Percentiles rank a stretch among this genome's conserved stretches.
phyloP scores from a whole-genome alignment of 1,139 yeast genomes.

The Debaryomyces subglobosus region DNA sequence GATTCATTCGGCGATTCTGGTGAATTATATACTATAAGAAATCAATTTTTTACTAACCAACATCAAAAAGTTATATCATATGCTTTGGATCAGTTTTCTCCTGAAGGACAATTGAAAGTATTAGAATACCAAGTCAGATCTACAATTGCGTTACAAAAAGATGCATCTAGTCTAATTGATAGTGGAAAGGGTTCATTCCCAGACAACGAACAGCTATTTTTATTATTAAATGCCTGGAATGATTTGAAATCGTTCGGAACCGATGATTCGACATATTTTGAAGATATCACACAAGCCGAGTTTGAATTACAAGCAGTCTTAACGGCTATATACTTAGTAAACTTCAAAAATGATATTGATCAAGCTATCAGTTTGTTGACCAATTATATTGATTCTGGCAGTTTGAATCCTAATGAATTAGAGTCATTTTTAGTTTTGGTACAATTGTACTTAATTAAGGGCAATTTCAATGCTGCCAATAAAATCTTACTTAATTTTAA shows the following conservation, averaged over 20 bases:
- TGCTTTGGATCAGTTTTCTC: constrained; percentile 37
- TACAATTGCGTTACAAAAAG: constrained; percentile 40
- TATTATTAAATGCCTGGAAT: constrained; percentile 45
- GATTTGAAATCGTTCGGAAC: constrained; percentile 48
- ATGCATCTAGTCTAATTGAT: constrained; percentile 46
- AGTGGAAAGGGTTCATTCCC: constrained; percentile 39
- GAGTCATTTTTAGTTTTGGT: constrained; percentile 49
- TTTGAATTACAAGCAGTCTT: constrained; percentile 48
- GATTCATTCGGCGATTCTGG: constrained; percentile 45
- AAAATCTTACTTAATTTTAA: constrained; percentile 38
- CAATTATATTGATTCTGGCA: constrained; percentile 25
- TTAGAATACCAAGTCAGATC: constrained; percentile 49
- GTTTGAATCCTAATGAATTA: constrained; percentile 33
- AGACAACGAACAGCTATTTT: constrained; percentile 41
- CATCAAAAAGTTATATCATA: constrained; percentile 40
- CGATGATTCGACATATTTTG: constrained; percentile 41
- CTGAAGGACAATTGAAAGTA: constrained; percentile 41
- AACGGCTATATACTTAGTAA: constrained; percentile 46
- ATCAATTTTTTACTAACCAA: constrained; percentile 52
- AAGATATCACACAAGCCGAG: constrained; percentile 35
- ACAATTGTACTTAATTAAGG: constrained; percentile 46
- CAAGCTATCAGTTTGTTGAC: constrained; percentile 41
- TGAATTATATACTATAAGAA: constrained; percentile 46
- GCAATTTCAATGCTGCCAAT: constrained; percentile 40
- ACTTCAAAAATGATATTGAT: constrained; percentile 40